Evolutionary conservation across 169 alveolate genomes (phyloP).

Genomic region (Eimeria sp.): DNA sequence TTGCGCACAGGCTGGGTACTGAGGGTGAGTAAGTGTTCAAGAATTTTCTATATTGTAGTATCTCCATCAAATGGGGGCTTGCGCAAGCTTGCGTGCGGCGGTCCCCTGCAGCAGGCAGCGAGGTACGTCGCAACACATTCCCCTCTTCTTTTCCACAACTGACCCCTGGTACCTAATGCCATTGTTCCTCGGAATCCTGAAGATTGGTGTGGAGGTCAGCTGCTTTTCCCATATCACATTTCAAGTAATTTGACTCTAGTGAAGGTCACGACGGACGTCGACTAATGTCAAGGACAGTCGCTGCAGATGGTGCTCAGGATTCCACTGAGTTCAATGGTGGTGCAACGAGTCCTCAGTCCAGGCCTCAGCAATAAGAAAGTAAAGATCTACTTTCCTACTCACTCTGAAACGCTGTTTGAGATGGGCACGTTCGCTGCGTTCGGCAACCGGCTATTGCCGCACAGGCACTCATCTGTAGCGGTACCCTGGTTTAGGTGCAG

Average conservation of each 20-base stretch:
- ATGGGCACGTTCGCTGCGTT: neutral
- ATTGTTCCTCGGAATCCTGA: no score
- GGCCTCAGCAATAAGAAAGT: neutral
- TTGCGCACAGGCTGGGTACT: no score
- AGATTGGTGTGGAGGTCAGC: no score
- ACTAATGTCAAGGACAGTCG: neutral
- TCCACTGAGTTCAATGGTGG: neutral
- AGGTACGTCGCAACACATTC: no score
- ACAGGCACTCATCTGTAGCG: neutral
- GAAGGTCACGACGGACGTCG: neutral
- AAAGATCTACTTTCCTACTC: neutral
- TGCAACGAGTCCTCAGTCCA: neutral
- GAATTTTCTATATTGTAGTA: no score
- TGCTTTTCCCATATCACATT: no score
- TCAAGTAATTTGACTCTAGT: neutral
- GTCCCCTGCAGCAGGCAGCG: no score
- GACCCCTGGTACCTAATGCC: no score
- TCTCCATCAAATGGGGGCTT: no score
- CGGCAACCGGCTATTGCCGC: neutral
- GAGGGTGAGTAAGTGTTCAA: no score
- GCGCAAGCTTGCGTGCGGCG: no score
- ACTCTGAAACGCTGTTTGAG: neutral
- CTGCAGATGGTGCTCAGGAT: neutral
- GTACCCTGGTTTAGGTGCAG: neutral
- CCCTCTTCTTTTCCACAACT: no score